Percentiles rank a stretch among this genome's conserved stretches.
phyloP scores from a whole-genome alignment of 2,329 filamentous ascomycete genomes.

The Neofusicoccum cordaticola region DNA sequence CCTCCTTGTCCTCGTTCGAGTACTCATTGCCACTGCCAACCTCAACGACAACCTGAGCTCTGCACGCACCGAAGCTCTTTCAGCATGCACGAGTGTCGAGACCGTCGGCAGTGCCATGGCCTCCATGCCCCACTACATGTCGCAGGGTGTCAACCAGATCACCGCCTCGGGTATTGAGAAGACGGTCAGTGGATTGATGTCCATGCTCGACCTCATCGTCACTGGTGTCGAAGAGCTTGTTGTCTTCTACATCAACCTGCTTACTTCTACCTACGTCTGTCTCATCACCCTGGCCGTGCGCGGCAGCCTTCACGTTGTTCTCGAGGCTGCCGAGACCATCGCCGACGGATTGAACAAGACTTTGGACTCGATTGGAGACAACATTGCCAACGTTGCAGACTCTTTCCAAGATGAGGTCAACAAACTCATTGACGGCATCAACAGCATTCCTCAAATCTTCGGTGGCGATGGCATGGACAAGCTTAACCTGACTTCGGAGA shows the following conservation, averaged over 20 bases:
- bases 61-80: constrained; percentile 77
- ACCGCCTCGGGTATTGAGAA: constrained; percentile 77
- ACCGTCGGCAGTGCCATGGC: constrained; percentile 92
- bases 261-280: constrained; percentile 87
- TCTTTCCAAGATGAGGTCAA: constrained; percentile 52
- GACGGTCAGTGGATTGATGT: constrained; percentile 75
- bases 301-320: constrained; percentile 70
- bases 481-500: constrained; percentile 63
- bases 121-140: constrained; percentile 96
- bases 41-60: constrained; percentile 72
- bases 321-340: constrained; percentile 61
- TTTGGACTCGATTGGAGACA: constrained; percentile 56
- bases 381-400: constrained; percentile 53
- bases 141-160: constrained; percentile 81
- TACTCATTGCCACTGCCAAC: constrained; percentile 71
- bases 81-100: constrained; percentile 88
- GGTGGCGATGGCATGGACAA: constrained; percentile 48
- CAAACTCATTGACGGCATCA: constrained; percentile 37
- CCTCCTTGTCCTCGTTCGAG: constrained; percentile 76
- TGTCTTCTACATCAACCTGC: constrained; percentile 87
- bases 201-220: constrained; percentile 73
- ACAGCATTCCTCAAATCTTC: constrained; percentile 36
- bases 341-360: constrained; percentile 60
- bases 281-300: constrained; percentile 80
- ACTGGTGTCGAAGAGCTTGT: constrained; percentile 84